These are phyloP conservation scores for Lentinula guzmanii DNA, from an alignment of 768 basidiomycete genomes.

Conservation along the genomic window DNA sequence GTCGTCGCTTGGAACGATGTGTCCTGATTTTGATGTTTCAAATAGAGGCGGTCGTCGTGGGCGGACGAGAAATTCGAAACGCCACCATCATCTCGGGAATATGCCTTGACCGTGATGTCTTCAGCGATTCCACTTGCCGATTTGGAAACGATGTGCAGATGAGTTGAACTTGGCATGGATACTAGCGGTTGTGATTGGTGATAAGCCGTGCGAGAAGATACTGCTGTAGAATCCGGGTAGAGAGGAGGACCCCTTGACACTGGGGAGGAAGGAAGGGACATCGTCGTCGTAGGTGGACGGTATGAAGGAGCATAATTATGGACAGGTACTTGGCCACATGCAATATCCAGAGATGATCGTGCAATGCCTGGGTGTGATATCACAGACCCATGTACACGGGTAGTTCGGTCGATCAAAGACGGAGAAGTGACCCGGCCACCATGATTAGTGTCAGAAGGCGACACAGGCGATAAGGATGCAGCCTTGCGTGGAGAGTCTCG, in stretches of 20 bases:
- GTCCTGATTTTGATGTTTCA: background rate
- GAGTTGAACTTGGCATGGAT: background rate
- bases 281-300: background rate
- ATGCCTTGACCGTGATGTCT: background rate
- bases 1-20: background rate
- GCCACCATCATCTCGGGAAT: background rate
- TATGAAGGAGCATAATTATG: background rate
- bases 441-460: slow-evolving; percentile 4
- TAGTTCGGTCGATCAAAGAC: background rate
- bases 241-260: background rate
- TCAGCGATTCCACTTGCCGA: background rate
- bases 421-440: slow-evolving; percentile 6
- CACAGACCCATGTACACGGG: background rate
- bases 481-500: slow-evolving; percentile 3
- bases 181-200: background rate
- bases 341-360: background rate
- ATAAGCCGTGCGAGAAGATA: background rate
- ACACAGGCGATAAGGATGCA: slow-evolving; percentile 3
- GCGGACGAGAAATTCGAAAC: background rate
- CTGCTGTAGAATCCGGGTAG: background rate
- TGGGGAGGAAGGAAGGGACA: background rate
- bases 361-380: background rate
- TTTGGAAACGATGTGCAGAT: background rate
- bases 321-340: background rate
- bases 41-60: background rate